Percentiles rank a stretch among this genome's conserved stretches.
Conservation (phyloP, 345 rosid species). For the Linum trigynum region DNA sequence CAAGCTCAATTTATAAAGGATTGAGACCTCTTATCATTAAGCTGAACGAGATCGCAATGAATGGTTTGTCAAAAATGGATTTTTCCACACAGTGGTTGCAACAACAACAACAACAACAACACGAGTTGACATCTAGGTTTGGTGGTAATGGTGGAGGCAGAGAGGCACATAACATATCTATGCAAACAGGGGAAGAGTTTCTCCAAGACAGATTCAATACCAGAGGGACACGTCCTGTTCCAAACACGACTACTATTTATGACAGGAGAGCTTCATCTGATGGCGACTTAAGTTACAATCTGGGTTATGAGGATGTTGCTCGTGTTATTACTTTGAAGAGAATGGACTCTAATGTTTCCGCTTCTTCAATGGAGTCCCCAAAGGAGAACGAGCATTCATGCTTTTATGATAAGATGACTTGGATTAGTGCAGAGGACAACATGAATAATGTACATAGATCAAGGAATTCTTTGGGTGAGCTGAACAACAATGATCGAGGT, state of each 20-base stretch:
- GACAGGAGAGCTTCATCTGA: conserved; percentile 21
- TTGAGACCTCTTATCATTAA: too few species aligned
- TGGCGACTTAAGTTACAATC: conserved; percentile 29
- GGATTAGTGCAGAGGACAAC: conserved; percentile 24
- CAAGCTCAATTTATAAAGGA: too few species aligned
- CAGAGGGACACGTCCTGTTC: conserved; percentile 20
- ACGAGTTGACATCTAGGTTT: conserved; percentile 15
- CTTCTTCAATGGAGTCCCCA: conserved; percentile 27
- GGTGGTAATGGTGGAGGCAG: conserved; percentile 19
- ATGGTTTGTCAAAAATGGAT: conserved; percentile 1
- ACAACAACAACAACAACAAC: conserved; percentile 12
- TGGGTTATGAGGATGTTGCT: conserved; percentile 34
- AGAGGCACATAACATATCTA: conserved; percentile 32
- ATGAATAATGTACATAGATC: conserved; percentile 18
- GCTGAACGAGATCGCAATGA: background rate
- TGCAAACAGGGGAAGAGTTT: conserved; percentile 62
- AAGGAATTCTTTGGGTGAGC: conserved; percentile 38
- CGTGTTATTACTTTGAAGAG: conserved; percentile 45
- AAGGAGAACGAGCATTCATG: conserved; percentile 31
- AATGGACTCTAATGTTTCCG: conserved; percentile 43
- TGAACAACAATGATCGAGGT: conserved; percentile 28
- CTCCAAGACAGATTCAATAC: conserved; percentile 34
- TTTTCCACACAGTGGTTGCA: conserved; percentile 26
- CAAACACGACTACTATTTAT: conserved; percentile 14
- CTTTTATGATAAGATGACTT: conserved; percentile 27